These are phyloP conservation scores for Dendrostoma leiphaemia DNA, from an alignment of 2,329 filamentous ascomycete genomes.

Conservation along the genomic window DNA sequence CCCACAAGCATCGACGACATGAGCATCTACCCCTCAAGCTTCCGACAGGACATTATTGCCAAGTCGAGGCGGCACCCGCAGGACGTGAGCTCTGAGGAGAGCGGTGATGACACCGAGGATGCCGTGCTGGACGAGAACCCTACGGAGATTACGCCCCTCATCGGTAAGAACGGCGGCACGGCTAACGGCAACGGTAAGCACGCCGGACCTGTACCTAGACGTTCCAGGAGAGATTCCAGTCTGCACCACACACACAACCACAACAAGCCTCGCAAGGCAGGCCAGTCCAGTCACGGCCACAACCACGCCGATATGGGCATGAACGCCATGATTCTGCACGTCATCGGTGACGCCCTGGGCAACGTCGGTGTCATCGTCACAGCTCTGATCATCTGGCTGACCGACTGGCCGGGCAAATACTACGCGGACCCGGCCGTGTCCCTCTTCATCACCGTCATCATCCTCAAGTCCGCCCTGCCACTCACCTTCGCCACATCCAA, in stretches of 20 bases:
- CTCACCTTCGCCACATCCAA: constrained; percentile 78
- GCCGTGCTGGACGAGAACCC: constrained; percentile 27
- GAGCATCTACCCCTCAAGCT: constrained; percentile 83
- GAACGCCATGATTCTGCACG: constrained; percentile 76
- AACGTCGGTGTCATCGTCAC: constrained; percentile 84
- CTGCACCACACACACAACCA: constrained; percentile 78
- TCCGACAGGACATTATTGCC: constrained; percentile 89
- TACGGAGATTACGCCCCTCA: constrained; percentile 39
- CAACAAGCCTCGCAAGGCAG: constrained; percentile 64
- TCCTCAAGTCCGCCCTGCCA: constrained; percentile 71
- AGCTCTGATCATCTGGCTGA: constrained; percentile 88
- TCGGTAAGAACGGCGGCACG: constrained; percentile 23
- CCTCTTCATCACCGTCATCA: constrained; percentile 84
- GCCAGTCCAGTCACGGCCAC: constrained; percentile 67
- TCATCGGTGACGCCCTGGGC: constrained; percentile 79
- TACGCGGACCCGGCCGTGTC: constrained; percentile 93
- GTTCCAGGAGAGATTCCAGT: constrained; percentile 46
- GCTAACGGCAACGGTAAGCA: constrained; percentile 28
- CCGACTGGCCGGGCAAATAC: constrained; percentile 73
- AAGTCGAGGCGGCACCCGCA: constrained; percentile 65
- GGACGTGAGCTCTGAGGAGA: constrained; percentile 22
- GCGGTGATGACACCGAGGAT: constrained; percentile 11
- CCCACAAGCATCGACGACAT: constrained; percentile 69
- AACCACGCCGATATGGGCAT: constrained; percentile 91
- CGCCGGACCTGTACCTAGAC: constrained; percentile 27